These are phyloP conservation scores for Leccinum huronense DNA, from an alignment of 1,284 basidiomycete species.

Conservation along the genomic window DNA sequence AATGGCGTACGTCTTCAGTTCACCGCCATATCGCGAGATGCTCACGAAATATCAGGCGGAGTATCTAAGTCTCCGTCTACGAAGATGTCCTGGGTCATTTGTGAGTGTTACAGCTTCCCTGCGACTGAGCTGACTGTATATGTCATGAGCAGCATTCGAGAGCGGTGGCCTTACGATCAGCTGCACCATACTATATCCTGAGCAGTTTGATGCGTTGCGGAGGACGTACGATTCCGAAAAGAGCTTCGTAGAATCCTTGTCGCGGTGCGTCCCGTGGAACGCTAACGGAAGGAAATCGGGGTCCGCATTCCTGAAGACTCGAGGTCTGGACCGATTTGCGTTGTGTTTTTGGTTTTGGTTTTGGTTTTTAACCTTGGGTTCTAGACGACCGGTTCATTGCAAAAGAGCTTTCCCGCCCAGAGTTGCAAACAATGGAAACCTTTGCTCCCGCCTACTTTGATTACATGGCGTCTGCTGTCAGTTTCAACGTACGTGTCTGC, in stretches of 20 bases:
- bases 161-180: constrained; percentile 91
- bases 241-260: constrained; percentile 90
- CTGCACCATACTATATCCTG: constrained; percentile 94
- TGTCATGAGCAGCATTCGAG: constrained; percentile 81
- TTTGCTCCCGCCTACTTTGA: constrained; percentile 98
- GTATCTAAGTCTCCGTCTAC: constrained; percentile 72
- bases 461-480: constrained; percentile 88
- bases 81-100: constrained; percentile 75
- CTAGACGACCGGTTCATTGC: constrained; percentile 97
- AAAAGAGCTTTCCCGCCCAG: constrained; percentile 90
- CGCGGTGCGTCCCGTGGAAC: constrained; percentile 96
- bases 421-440: constrained; percentile 93
- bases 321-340: constrained; percentile 51
- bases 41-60: constrained; percentile 72
- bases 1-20: constrained; percentile 46
- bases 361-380: constrained; percentile 6
- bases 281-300: constrained; percentile 96
- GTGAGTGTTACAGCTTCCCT: constrained; percentile 42
- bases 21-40: constrained; percentile 86
- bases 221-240: constrained; percentile 92
- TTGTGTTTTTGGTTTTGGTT: neutral
- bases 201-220: constrained; percentile 95
- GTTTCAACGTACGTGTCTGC: constrained; percentile 61
- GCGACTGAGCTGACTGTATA: constrained; percentile 4
- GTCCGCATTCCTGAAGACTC: constrained; percentile 93